Percentiles rank a stretch among this genome's conserved stretches.
Conservation (phyloP, 2,329 filamentous ascomycete genomes). For the Cadophora sp. region DNA sequence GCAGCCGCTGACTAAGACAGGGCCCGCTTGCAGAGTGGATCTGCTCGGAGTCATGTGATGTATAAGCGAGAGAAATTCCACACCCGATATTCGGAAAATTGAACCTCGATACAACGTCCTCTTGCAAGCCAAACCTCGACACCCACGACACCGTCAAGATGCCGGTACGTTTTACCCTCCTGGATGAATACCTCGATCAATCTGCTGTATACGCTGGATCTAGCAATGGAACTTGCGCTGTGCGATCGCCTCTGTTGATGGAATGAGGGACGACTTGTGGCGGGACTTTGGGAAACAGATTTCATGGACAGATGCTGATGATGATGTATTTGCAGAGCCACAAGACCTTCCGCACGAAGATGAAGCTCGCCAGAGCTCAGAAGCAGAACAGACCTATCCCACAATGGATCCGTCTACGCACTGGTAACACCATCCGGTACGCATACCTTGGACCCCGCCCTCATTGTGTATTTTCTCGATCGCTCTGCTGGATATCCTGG, state of each 20-base stretch:
- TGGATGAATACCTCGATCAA: not conserved
- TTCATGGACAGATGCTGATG: conserved; percentile 28
- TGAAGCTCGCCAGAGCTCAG: conserved; percentile 99
- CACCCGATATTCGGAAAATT: conserved; percentile 13
- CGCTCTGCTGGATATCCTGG: not conserved
- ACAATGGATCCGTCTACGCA: conserved; percentile 99
- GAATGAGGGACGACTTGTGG: conserved; percentile 12
- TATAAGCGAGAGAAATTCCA: conserved; percentile 13
- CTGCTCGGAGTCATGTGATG: not conserved
- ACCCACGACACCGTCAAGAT: conserved; percentile 55
- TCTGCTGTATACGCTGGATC: not conserved
- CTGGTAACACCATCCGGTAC: conserved; percentile 99
- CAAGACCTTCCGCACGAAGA: conserved; percentile 99
- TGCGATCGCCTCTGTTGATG: conserved; percentile 1
- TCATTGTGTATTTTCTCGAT: not conserved
- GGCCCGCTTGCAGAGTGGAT: not conserved
- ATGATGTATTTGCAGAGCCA: conserved; percentile 73
- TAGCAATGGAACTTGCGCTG: conserved; percentile 5
- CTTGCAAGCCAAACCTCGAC: conserved; percentile 36
- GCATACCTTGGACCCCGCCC: conserved; percentile 14
- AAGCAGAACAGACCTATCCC: conserved; percentile 99
- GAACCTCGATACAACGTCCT: not conserved
- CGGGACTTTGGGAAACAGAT: conserved; percentile 18
- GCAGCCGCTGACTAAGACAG: conserved; percentile 5
- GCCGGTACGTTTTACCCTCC: conserved; percentile 54